Conservation (phyloP, 257 asterid genomes). For the Ballota nigra region DNA sequence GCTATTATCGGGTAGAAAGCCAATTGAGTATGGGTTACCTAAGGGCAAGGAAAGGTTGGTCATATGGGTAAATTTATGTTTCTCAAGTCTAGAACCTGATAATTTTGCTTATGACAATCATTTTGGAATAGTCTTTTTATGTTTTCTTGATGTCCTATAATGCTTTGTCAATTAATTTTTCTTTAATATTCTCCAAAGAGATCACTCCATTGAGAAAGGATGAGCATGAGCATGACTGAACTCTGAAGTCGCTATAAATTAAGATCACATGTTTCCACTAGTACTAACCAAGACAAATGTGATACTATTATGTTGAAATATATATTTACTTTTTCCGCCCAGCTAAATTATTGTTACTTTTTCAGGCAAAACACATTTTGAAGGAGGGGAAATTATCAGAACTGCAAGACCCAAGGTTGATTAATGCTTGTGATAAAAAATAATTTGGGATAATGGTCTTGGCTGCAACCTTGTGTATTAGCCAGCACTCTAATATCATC, state of each 20-base stretch:
- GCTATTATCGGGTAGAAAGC: too few relatives aligned
- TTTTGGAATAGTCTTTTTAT: too few relatives aligned
- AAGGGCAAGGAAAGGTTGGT: too few relatives aligned
- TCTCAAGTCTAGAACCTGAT: too few relatives aligned
- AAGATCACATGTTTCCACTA: neutral
- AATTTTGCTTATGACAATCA: too few relatives aligned
- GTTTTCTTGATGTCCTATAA: too few relatives aligned
- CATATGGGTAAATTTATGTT: too few relatives aligned
- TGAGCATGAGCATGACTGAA: too few relatives aligned
- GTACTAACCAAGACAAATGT: neutral
- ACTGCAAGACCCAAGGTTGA: conserved; percentile 60
- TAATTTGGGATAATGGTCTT: conserved; percentile 65
- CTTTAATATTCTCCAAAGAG: too few relatives aligned
- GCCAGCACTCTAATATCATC: conserved; percentile 68
- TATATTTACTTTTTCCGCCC: neutral
- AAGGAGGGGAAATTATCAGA: conserved; percentile 51
- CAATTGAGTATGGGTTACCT: too few relatives aligned
- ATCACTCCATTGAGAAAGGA: too few relatives aligned
- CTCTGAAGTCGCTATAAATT: neutral
- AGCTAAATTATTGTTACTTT: conserved; percentile 7
- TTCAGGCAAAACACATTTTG: conserved; percentile 69
- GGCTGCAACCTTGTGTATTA: conserved; percentile 79
- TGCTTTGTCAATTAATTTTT: too few relatives aligned
- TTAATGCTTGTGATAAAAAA: conserved; percentile 39
- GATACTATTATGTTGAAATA: neutral